phyloP scores from a whole-genome alignment of 2,329 filamentous ascomycete genomes.

The Colletotrichum noveboracense region DNA sequence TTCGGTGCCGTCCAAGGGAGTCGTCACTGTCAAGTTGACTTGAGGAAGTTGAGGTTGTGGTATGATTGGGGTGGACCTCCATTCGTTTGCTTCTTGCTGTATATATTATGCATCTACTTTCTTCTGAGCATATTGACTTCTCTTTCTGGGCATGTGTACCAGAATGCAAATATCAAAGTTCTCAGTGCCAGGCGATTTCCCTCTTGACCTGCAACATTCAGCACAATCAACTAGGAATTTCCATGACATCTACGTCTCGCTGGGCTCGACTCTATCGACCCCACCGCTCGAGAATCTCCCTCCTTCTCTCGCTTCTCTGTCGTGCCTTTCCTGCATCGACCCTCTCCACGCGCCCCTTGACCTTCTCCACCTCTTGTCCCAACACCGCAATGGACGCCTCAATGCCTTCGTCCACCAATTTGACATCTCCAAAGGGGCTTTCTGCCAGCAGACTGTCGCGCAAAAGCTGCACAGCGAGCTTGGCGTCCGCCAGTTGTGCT shows the following conservation, averaged over 20 bases:
- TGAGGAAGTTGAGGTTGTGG: neutral
- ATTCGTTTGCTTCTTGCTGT: neutral
- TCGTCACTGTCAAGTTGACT: slow-evolving; percentile 28
- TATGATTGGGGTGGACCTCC: neutral
- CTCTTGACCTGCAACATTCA: neutral
- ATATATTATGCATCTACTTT: neutral
- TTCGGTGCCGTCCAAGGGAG: slow-evolving; percentile 25
- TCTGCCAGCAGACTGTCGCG: slow-evolving; percentile 59
- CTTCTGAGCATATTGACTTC: neutral
- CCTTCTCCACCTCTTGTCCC: slow-evolving; percentile 47
- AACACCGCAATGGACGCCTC: slow-evolving; percentile 54
- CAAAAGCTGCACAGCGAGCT: slow-evolving; percentile 52
- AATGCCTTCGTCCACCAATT: slow-evolving; percentile 58
- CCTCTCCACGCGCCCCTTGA: slow-evolving; percentile 41
- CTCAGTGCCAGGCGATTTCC: no score
- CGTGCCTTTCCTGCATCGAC: slow-evolving; percentile 41
- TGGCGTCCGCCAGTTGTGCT: slow-evolving; percentile 51
- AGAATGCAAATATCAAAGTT: no score
- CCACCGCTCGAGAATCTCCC: slow-evolving; percentile 55
- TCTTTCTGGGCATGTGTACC: neutral
- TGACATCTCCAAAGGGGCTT: slow-evolving; percentile 49
- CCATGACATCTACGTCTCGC: neutral
- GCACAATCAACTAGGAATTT: neutral
- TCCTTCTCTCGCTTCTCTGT: slow-evolving; percentile 50
- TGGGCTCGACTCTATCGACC: slow-evolving; percentile 2